phyloP scores from a whole-genome alignment of 208 protist species.

The Naegleria gruberi region DNA sequence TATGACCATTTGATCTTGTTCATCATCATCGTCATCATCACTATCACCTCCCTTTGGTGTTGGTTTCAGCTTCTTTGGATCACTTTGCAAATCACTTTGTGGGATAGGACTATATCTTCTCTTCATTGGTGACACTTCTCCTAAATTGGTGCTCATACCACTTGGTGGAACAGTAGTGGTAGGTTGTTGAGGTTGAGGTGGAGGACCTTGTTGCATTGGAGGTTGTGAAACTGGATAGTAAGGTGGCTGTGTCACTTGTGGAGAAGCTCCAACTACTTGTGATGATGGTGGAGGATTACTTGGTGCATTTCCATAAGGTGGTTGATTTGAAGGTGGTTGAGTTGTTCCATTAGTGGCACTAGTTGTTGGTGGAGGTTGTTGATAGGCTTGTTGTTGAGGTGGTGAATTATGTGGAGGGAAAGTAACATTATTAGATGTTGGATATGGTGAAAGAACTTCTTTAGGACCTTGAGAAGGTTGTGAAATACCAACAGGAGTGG shows the following conservation, averaged over 20 bases:
- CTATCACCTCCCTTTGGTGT: background rate
- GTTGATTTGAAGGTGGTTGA: background rate
- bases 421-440: too few relatives aligned
- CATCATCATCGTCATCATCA: slow-evolving; percentile 9
- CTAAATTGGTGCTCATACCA: too few relatives aligned
- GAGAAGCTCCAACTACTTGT: background rate
- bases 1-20: background rate
- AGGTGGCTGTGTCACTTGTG: background rate
- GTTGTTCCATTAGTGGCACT: background rate
- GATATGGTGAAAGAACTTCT: background rate
- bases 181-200: background rate
- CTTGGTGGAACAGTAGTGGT: background rate
- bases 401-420: background rate
- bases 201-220: background rate
- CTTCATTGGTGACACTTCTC: background rate
- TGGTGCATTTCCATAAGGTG: background rate
- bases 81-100: background rate
- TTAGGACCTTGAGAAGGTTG: too few relatives aligned
- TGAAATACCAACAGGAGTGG: too few relatives aligned
- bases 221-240: background rate
- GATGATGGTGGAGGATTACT: background rate
- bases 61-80: background rate
- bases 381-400: background rate
- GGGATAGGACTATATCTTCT: background rate
- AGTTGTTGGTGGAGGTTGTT: background rate